Evolutionary conservation across 805 yeast species (phyloP), one percentile per base, ranked within the genome.

Genomic region (Nakazawaea ishiwadae): DNA sequence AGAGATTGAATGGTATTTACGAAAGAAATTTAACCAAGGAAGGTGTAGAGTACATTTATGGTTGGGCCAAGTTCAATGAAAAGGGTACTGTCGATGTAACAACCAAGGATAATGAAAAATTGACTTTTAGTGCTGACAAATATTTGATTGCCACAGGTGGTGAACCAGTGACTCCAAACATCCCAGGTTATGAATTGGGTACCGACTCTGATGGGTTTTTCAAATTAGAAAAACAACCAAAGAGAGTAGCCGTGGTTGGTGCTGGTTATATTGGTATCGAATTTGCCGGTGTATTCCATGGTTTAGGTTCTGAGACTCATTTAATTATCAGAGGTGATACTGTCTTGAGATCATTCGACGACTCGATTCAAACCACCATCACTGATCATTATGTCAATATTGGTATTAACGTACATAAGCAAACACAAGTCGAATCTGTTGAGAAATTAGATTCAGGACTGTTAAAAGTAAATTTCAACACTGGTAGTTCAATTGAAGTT

Each of bases 191-290:
- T 37, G 93, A 89, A 55, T 69, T 73, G 45, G 97, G 96, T 45
- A 81, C 79, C 46, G 79, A 84, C 40, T 87, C 96, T 16, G 96
- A 93, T 60, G 96, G 96, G 0, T 93, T 93, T 61, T 93, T 93
- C 58, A 77, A 75, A 48, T 69, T 93, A 50, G 81, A 75, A 46
- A 56, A 66, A 37, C 97, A 90, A 65, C 99, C 99, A 39, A 82
- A 88, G 63, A 74, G 81, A 37, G 98, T 91, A 21, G 98, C 95
- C 1, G 73, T 93, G 47, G 96, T 93, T 10, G 99, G 99, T 53
- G 96, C 96, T 29, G 99, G 99, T 33, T 93, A 93, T 67, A 93
- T 93, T 59, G 98, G 96, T 44, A 84, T 89, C 36, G 99, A 93
- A 68, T 75, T 93, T 39, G 84, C 97, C 5, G 99, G 99, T 48